Conservation (phyloP, 805 yeast species). For the Jamesozyma piceae region DNA sequence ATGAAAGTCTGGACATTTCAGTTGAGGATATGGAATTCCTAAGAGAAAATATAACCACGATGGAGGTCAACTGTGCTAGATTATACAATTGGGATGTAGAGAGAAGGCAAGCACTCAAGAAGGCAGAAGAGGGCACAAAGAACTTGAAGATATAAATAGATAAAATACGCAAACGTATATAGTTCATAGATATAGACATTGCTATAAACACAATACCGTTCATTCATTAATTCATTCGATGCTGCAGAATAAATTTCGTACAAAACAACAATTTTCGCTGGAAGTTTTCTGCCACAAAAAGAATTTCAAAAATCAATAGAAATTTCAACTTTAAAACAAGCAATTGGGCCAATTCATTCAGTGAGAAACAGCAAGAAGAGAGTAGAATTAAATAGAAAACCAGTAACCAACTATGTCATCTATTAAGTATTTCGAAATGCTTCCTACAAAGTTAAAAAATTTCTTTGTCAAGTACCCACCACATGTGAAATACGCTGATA, state of each 20-base stretch:
- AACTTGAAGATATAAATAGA: conserved; percentile 11
- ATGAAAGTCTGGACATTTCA: conserved; percentile 47
- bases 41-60: conserved; percentile 88
- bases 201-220: too few relatives aligned
- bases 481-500: conserved; percentile 49
- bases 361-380: too few relatives aligned
- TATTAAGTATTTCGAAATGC: conserved; percentile 38
- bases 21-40: conserved; percentile 82
- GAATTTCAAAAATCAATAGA: too few relatives aligned
- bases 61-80: conserved; percentile 96
- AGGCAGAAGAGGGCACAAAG: conserved; percentile 35
- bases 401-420: conserved; percentile 14
- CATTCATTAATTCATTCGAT: too few relatives aligned
- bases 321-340: too few relatives aligned
- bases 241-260: too few relatives aligned
- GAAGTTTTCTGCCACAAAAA: too few relatives aligned
- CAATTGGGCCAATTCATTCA: too few relatives aligned
- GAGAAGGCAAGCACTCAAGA: conserved; percentile 45
- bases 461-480: conserved; percentile 85
- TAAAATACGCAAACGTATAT: too few relatives aligned
- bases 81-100: conserved; percentile 83
- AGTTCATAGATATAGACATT: too few relatives aligned
- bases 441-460: conserved; percentile 60
- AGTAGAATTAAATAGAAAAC: too few relatives aligned
- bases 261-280: too few relatives aligned